These are phyloP conservation scores for Solanum stenotomum DNA, from an alignment of 257 asterid genomes.

Conservation along the genomic window DNA sequence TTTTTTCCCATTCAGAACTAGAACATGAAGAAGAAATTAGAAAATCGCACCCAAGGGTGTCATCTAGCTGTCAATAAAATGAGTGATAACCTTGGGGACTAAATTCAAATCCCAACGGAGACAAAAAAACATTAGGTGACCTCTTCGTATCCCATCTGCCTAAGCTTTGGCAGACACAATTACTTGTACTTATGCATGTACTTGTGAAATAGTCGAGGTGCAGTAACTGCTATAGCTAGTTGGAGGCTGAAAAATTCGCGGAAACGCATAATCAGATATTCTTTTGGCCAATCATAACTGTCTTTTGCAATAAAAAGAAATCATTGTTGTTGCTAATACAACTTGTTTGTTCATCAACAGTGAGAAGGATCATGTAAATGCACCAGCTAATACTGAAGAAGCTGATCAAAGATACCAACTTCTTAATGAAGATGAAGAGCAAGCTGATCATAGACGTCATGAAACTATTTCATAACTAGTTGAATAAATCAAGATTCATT, in stretches of 20 bases:
- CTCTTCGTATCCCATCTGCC: neutral
- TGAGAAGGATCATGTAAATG: constrained; percentile 9
- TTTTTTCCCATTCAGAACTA: neutral
- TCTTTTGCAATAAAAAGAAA: neutral
- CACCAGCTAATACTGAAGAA: constrained; percentile 11
- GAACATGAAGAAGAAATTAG: neutral
- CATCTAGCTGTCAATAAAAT: neutral
- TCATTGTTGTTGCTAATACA: neutral
- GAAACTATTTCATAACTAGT: neutral
- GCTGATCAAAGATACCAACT: constrained; percentile 13
- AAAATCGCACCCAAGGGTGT: neutral
- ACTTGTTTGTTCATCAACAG: constrained; percentile 9
- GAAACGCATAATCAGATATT: neutral
- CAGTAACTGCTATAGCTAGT: neutral
- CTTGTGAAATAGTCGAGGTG: neutral
- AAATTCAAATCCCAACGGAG: neutral
- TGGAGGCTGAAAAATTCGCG: neutral
- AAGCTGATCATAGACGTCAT: neutral
- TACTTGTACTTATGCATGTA: neutral
- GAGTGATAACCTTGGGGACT: neutral
- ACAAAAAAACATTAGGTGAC: neutral
- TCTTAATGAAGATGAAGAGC: constrained; percentile 39
- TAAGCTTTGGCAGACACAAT: neutral
- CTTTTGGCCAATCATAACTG: neutral
- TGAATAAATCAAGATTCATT: neutral